Conservation (phyloP, 495 filamentous ascomycete genomes). For the Ramalina intermedia region DNA sequence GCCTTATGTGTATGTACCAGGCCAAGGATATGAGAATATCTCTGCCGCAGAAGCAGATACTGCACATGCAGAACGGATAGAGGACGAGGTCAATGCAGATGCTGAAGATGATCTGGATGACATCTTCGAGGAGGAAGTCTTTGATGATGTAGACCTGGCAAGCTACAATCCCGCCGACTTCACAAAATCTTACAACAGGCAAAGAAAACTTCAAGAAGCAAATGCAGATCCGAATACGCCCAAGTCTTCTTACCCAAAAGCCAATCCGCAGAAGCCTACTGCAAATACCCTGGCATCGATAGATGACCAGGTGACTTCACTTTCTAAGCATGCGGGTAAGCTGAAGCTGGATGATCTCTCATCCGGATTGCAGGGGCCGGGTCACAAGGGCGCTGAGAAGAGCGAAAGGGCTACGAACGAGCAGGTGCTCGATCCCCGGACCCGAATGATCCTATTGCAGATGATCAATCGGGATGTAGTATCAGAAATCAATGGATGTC, state of each 20-base stretch:
- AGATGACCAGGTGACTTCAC: slow-evolving; percentile 73
- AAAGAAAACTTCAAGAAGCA: slow-evolving; percentile 45
- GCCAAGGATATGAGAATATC: slow-evolving; percentile 37
- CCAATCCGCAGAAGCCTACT: slow-evolving; percentile 70
- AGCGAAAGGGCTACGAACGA: slow-evolving; percentile 85
- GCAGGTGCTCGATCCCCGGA: slow-evolving; percentile 84
- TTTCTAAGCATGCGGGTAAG: slow-evolving; percentile 79
- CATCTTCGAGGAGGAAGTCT: slow-evolving; percentile 39
- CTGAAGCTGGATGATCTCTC: slow-evolving; percentile 63
- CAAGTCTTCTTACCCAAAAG: slow-evolving; percentile 49
- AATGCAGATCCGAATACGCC: slow-evolving; percentile 40
- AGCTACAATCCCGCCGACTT: slow-evolving; percentile 52
- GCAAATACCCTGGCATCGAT: slow-evolving; percentile 64
- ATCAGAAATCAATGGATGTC: slow-evolving; percentile 74
- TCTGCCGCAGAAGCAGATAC: slow-evolving; percentile 12
- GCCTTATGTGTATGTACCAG: slow-evolving; percentile 38
- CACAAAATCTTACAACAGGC: slow-evolving; percentile 85
- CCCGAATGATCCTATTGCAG: slow-evolving; percentile 86
- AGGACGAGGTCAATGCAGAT: slow-evolving; percentile 21
- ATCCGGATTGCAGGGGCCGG: slow-evolving; percentile 39
- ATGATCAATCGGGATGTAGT: slow-evolving; percentile 80
- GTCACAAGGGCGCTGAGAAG: slow-evolving; percentile 49
- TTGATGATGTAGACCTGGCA: slow-evolving; percentile 43
- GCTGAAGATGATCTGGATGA: slow-evolving; percentile 44
- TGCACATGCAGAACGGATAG: slow-evolving; percentile 1